Conservation (phyloP, 805 yeast genomes). For the Suhomyces sp. region DNA sequence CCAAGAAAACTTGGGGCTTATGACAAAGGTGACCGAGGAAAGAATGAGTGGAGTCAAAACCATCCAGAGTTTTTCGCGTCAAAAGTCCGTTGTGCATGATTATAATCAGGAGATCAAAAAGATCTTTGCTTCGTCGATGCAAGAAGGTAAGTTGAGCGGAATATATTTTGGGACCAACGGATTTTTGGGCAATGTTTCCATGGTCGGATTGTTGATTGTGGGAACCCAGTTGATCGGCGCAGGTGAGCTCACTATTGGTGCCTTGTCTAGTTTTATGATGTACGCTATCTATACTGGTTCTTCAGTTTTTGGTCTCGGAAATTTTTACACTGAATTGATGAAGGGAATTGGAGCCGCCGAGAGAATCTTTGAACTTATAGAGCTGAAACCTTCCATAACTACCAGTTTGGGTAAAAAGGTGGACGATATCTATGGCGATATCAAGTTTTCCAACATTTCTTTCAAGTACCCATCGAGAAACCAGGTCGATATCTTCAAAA, state of each 20-base stretch:
- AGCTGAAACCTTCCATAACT: conserved; percentile 68
- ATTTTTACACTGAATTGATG: conserved; percentile 91
- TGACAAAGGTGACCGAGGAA: conserved; percentile 90
- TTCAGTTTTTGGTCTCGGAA: conserved; percentile 88
- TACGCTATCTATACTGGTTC: conserved; percentile 92
- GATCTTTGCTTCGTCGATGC: conserved; percentile 65
- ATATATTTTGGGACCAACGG: conserved; percentile 76
- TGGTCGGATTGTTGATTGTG: conserved; percentile 70
- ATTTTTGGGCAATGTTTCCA: conserved; percentile 75
- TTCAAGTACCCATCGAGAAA: conserved; percentile 86
- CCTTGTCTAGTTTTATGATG: conserved; percentile 89
- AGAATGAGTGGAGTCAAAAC: conserved; percentile 82
- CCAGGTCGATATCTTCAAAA: conserved; percentile 60
- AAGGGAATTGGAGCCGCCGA: conserved; percentile 97
- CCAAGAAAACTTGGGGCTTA: conserved; percentile 79
- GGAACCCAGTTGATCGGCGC: conserved; percentile 80
- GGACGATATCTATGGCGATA: conserved; percentile 47
- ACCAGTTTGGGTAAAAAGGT: conserved; percentile 59
- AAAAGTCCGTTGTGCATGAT: conserved; percentile 67
- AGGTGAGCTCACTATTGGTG: conserved; percentile 82
- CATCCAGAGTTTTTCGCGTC: conserved; percentile 89
- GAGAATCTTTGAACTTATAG: conserved; percentile 82
- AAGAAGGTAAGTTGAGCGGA: conserved; percentile 79
- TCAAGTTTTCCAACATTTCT: conserved; percentile 58
- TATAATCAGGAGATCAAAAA: conserved; percentile 69